These are phyloP conservation scores for Saxispiralis lemnorum DNA, from an alignment of 495 filamentous ascomycete genomes.

Conservation along the genomic window DNA sequence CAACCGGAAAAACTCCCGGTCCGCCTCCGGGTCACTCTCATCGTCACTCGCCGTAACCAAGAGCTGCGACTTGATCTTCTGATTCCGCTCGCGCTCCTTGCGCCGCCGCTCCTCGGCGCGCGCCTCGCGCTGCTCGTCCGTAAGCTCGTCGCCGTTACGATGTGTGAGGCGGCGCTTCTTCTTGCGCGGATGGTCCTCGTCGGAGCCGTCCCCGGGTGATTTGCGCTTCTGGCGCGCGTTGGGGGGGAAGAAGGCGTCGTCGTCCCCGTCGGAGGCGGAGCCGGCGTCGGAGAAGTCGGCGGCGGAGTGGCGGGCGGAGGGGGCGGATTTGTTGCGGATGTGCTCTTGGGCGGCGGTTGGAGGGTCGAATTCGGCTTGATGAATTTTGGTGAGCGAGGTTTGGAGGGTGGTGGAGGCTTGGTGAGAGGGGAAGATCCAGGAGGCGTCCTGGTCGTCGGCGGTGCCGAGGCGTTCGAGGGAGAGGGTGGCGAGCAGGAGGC, in stretches of 20 bases:
- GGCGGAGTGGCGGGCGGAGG: slow-evolving; percentile 28
- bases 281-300: slow-evolving; percentile 36
- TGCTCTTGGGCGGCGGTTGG: slow-evolving; percentile 55
- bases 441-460: slow-evolving; percentile 53
- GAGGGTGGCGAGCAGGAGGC: slow-evolving; percentile 63
- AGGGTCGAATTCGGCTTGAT: slow-evolving; percentile 54
- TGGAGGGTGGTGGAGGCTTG: slow-evolving; percentile 45
- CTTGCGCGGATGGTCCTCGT: slow-evolving; percentile 12
- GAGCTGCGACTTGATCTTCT: slow-evolving; percentile 66
- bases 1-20: slow-evolving; percentile 50
- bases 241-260: slow-evolving; percentile 54
- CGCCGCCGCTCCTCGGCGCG: slow-evolving; percentile 25
- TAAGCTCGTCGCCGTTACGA: slow-evolving; percentile 24
- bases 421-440: slow-evolving; percentile 60
- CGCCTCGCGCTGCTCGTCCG: slow-evolving; percentile 30
- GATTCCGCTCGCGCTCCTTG: slow-evolving; percentile 33
- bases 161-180: slow-evolving; percentile 32
- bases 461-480: slow-evolving; percentile 52
- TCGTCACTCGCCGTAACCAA: slow-evolving; percentile 69
- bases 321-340: slow-evolving; percentile 49
- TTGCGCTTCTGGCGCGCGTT: slow-evolving; percentile 40
- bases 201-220: slow-evolving; percentile 31
- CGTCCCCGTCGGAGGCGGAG: slow-evolving; percentile 27
- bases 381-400: slow-evolving; percentile 44
- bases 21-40: slow-evolving; percentile 45